These are phyloP conservation scores for Adansonia rubrostipa DNA, from an alignment of 441 rosid species.

Conservation along the genomic window DNA sequence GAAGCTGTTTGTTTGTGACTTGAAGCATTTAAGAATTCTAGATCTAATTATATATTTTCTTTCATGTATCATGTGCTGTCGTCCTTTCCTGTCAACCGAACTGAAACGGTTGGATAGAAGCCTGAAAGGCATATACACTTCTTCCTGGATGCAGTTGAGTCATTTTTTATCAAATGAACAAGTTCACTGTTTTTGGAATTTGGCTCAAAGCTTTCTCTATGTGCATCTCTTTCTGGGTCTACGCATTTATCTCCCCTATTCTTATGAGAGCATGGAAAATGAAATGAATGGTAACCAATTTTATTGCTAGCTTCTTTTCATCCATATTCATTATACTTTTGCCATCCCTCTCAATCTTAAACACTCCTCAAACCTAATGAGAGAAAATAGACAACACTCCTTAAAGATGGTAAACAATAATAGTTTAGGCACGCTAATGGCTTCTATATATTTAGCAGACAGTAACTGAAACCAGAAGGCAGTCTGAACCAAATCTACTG, in stretches of 20 bases:
- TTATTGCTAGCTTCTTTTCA: slow-evolving; percentile 3
- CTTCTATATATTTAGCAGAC: not conserved
- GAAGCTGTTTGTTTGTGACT: not conserved
- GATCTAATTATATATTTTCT: not conserved
- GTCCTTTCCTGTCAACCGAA: too few relatives aligned
- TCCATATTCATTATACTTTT: not conserved
- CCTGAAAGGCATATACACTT: not conserved
- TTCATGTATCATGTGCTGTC: not conserved
- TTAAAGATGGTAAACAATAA: not conserved
- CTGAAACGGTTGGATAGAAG: not conserved
- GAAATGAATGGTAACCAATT: not conserved
- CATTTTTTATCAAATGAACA: not conserved
- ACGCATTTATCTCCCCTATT: not conserved
- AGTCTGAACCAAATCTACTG: not conserved
- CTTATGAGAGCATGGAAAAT: not conserved
- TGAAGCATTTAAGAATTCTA: too few relatives aligned
- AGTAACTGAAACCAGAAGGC: not conserved
- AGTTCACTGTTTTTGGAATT: not conserved
- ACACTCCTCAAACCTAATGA: not conserved
- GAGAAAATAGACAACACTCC: not conserved
- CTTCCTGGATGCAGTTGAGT: not conserved
- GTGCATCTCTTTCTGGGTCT: not conserved
- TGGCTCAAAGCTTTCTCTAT: not conserved
- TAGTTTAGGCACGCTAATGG: not conserved
- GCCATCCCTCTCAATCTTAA: not conserved